Conservation (phyloP, 2,329 filamentous ascomycete species). For the Tolypocladium album region DNA sequence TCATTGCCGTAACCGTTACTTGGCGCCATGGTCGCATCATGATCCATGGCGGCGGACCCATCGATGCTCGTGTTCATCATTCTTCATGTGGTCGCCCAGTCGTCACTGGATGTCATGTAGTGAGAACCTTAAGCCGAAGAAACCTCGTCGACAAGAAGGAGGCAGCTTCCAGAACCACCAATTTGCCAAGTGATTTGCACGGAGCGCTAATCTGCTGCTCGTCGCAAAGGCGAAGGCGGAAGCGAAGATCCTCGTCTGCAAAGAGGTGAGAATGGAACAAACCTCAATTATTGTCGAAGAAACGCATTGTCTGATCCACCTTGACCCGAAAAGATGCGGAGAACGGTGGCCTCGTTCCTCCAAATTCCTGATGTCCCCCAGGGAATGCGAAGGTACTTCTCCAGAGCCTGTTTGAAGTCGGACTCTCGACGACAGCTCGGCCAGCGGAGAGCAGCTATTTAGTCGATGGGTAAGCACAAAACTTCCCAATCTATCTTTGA, state of each 20-base stretch:
- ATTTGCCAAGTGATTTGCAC: background rate
- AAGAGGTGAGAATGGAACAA: background rate
- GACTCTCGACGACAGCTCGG: background rate
- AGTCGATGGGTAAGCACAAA: background rate
- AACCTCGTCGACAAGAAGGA: background rate
- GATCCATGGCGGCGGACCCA: constrained; percentile 18
- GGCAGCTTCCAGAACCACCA: background rate
- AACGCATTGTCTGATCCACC: constrained; percentile 2
- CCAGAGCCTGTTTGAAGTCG: background rate
- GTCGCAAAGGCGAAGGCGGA: background rate
- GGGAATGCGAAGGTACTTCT: background rate
- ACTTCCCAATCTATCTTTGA: background rate
- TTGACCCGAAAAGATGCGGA: background rate
- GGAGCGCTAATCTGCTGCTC: background rate
- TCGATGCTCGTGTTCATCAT: constrained; percentile 23
- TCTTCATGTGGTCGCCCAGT: constrained; percentile 3
- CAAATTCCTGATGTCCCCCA: background rate
- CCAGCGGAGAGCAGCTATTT: background rate
- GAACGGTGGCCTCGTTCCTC: background rate
- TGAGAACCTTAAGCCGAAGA: background rate
- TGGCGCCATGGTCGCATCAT: constrained; percentile 19
- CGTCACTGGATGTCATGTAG: background rate
- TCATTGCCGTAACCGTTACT: constrained; percentile 27
- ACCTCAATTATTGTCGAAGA: constrained; percentile 4
- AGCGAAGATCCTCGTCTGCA: background rate